These are phyloP conservation scores for Solanum piurae DNA, from an alignment of 257 asterid genomes.

Conservation along the genomic window DNA sequence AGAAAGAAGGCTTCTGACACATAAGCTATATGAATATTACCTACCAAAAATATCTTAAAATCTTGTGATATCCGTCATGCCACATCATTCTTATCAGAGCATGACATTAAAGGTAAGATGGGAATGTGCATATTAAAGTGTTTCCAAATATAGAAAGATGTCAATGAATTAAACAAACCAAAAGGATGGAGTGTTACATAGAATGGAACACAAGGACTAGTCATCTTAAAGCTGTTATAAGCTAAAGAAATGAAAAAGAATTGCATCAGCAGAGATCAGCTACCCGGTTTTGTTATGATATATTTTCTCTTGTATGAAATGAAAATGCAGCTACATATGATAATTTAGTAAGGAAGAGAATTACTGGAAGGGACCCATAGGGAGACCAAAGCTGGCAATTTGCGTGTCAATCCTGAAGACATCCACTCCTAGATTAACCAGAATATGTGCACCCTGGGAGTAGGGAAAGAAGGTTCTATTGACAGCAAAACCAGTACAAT, in stretches of 20 bases:
- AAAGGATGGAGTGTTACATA: neutral
- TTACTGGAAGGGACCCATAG: conserved; percentile 98
- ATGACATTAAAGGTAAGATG: neutral
- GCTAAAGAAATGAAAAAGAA: neutral
- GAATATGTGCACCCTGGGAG: conserved; percentile 69
- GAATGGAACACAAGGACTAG: neutral
- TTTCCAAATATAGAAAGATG: neutral
- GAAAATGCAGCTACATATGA: neutral
- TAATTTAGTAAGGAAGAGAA: conserved; percentile 15
- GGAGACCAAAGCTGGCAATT: conserved; percentile 74
- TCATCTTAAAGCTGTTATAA: neutral
- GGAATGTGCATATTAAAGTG: neutral
- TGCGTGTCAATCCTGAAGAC: conserved; percentile 81
- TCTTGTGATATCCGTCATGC: neutral
- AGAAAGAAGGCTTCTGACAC: neutral
- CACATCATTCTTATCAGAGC: neutral
- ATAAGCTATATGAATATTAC: neutral
- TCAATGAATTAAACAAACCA: neutral
- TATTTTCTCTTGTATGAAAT: neutral
- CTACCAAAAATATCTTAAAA: neutral
- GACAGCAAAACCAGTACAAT: conserved; percentile 98
- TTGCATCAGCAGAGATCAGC: neutral
- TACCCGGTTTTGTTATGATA: neutral
- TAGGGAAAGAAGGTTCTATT: conserved; percentile 93
- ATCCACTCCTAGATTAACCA: conserved; percentile 88